Conservation (phyloP, 805 yeast genomes). For the Brettanomyces nanus region DNA sequence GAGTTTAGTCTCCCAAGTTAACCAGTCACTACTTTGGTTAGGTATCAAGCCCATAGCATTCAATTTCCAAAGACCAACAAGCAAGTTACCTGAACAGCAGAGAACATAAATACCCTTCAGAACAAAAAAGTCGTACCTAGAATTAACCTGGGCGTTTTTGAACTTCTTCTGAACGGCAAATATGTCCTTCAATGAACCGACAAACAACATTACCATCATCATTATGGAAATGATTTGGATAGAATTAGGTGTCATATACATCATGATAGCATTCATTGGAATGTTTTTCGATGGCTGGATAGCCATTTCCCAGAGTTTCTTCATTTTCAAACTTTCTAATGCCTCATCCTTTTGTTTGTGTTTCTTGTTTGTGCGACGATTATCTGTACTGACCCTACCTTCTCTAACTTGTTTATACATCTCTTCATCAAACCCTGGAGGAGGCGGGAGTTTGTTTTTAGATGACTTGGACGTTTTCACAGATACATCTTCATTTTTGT, state of each 20-base stretch:
- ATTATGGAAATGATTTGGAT: constrained; percentile 85
- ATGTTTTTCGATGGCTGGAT: constrained; percentile 69
- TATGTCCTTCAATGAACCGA: constrained; percentile 71
- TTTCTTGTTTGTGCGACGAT: background rate
- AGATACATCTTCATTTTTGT: constrained; percentile 5
- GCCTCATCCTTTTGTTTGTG: constrained; percentile 22
- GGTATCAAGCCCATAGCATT: constrained; percentile 89
- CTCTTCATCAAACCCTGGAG: constrained; percentile 13
- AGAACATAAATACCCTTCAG: constrained; percentile 21
- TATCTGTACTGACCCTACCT: background rate
- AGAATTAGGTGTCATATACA: constrained; percentile 87
- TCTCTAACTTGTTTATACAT: constrained; percentile 10
- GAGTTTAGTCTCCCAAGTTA: constrained; percentile 63
- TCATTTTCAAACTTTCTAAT: constrained; percentile 34
- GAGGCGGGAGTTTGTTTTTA: constrained; percentile 8
- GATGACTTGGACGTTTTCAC: constrained; percentile 3
- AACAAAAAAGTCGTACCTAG: constrained; percentile 14
- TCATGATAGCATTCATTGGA: constrained; percentile 88
- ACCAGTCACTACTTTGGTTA: constrained; percentile 82
- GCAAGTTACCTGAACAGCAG: constrained; percentile 48
- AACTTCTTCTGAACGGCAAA: constrained; percentile 50
- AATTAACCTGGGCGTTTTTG: constrained; percentile 17
- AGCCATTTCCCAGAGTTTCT: constrained; percentile 85
- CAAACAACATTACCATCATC: constrained; percentile 78
- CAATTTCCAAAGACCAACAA: constrained; percentile 78